Evolutionary conservation across 257 asterid species (phyloP).

Genomic region (Paulownia fortunei): DNA sequence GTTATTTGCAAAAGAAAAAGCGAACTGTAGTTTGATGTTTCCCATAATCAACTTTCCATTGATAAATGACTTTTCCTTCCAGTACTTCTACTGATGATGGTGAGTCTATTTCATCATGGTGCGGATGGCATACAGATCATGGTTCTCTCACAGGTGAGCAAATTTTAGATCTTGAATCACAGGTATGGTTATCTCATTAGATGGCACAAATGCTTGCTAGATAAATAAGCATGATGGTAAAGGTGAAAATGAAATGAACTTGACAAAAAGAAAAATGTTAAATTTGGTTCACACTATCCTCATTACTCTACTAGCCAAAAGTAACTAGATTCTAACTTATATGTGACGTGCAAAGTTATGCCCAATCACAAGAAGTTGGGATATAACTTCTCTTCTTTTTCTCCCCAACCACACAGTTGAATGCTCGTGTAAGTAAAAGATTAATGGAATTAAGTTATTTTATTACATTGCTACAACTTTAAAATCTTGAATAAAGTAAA

Average conservation of each 20-base stretch:
- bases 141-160: slow-evolving; percentile 87
- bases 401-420: neutral
- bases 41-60: slow-evolving; percentile 4
- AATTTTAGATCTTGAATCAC: slow-evolving; percentile 18
- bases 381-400: neutral
- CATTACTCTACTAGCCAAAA: neutral
- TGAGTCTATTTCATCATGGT: slow-evolving; percentile 81
- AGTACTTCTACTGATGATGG: slow-evolving; percentile 49
- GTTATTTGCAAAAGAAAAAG: neutral
- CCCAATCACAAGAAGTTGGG: neutral
- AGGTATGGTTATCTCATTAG: neutral
- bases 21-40: neutral
- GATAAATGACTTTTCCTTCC: slow-evolving; percentile 32
- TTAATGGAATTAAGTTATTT: neutral
- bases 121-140: slow-evolving; percentile 99
- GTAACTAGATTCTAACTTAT: neutral
- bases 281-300: neutral
- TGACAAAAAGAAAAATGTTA: neutral
- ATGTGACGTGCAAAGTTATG: neutral
- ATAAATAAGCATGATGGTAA: neutral
- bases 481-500: neutral
- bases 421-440: neutral
- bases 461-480: neutral
- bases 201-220: neutral
- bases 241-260: neutral